Base-by-base conservation (phyloP, 2,329 filamentous ascomycete genomes). In the Fusarium solani-melongenae region DNA sequence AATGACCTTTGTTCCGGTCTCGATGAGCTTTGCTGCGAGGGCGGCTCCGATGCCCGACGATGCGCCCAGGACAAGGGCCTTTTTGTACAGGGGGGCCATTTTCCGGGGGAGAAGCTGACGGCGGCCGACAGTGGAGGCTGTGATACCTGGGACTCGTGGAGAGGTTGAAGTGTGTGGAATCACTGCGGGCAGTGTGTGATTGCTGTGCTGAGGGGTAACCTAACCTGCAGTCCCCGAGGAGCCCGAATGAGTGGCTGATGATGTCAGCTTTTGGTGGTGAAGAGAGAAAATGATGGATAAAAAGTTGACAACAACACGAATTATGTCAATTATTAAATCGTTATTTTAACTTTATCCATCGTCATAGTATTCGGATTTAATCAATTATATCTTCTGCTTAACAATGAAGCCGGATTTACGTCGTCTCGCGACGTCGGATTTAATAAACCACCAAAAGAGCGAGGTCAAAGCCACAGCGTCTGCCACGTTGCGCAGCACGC, bases 1-100 rank as follows among this genome's bases (percentile, higher is more conserved):
- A 31, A 86, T 84, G 12, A 89, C 85, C 56, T 83, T 83, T 33
- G 83, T 79, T 22, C 86, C 85, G 51, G 81, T 77, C 14, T 79
- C 62, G 62, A 88, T 74, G 46, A 89, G 77, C n/a, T 81, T 84
- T 60, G 84, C 80, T 11, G 79, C 79, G 20, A 80, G 68, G 62
- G 79, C 69, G 17, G 70, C 67, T 3, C 79, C 79, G 41, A 80
- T 80, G 22, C 79, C 78, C 0, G 78, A 80, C 0, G 78, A 77
- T 2, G 77, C 79, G 27, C 79, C 79, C 36, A 90, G 81, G 55
- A 91, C 76, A 64, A 91, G 74, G 59, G 76, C 73, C 53, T 78
- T 79, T 34, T 59, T 66, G 39, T 79, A 80, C 53, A 79, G 60
- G 51, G 80, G 79, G 49, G 72, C 67, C 71, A 79, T 74, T 59